Evolutionary conservation across 805 yeast species (phyloP).

Genomic region (Monosporozyma siamensis): DNA sequence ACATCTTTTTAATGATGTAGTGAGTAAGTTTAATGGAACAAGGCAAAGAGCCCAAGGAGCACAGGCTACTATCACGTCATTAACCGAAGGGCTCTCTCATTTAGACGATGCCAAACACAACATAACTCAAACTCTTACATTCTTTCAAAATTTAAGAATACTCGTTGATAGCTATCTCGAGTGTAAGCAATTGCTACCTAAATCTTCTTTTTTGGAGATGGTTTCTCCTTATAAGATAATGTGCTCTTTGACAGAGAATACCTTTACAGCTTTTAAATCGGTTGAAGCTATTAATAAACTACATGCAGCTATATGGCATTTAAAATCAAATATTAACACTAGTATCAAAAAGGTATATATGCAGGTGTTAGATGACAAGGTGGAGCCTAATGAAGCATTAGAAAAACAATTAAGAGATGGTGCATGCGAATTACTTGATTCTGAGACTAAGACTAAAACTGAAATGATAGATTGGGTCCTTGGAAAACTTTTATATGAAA

Average conservation of each 20-base stretch:
- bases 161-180: slow-evolving; percentile 40
- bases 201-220: slow-evolving; percentile 18
- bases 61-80: slow-evolving; percentile 49
- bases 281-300: slow-evolving; percentile 48
- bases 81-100: slow-evolving; percentile 69
- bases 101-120: slow-evolving; percentile 80
- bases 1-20: slow-evolving; percentile 28
- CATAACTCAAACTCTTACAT: slow-evolving; percentile 74
- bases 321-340: slow-evolving; percentile 21
- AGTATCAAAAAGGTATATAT: slow-evolving; percentile 12
- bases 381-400: slow-evolving; percentile 3
- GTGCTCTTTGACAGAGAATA: slow-evolving; percentile 26
- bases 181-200: slow-evolving; percentile 13
- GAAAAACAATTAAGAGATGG: slow-evolving; percentile 35
- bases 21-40: slow-evolving; percentile 52
- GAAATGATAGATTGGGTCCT: slow-evolving; percentile 68
- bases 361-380: slow-evolving; percentile 7
- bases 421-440: slow-evolving; percentile 67
- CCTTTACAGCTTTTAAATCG: slow-evolving; percentile 59
- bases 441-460: slow-evolving; percentile 42
- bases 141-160: slow-evolving; percentile 81
- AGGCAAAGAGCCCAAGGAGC: slow-evolving; percentile 70
- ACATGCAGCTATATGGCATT: slow-evolving; percentile 21
- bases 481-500: slow-evolving; percentile 57
- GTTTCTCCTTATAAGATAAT: slow-evolving; percentile 24